phyloP scores from a whole-genome alignment of 2,329 filamentous ascomycete genomes.

The Sporothrix pseudoabietina region DNA sequence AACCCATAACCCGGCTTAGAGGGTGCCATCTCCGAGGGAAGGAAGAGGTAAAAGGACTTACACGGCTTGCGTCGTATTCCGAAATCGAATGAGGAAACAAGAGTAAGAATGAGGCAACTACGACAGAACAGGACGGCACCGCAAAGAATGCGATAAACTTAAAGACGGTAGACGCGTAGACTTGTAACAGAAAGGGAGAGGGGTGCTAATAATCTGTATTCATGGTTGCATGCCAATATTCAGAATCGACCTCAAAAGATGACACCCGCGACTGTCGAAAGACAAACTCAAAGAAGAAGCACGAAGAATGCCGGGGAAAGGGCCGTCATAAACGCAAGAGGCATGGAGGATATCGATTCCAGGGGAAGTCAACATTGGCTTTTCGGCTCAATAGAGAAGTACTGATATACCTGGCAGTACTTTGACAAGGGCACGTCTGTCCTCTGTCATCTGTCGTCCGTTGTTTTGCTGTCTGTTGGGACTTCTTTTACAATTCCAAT shows the following conservation, averaged over 20 bases:
- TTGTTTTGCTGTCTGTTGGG: neutral
- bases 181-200: neutral
- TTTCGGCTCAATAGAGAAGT: neutral
- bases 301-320: neutral
- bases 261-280: neutral
- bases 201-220: too few species aligned
- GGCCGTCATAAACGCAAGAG: neutral
- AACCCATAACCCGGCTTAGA: neutral
- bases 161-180: neutral
- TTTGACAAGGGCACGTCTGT: neutral
- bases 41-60: neutral
- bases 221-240: neutral
- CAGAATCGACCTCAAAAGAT: neutral
- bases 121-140: neutral
- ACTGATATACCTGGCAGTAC: neutral
- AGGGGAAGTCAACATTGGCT: neutral
- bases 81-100: neutral
- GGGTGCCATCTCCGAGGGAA: neutral
- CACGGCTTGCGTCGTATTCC: slow-evolving; percentile 15
- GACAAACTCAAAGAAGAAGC: neutral
- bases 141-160: neutral
- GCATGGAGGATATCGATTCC: neutral
- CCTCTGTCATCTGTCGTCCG: neutral
- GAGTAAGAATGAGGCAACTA: neutral
- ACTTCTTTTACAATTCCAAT: neutral